phyloP scores from a whole-genome alignment of 352 stramenopile genomes.

The Achlya hypogyna region DNA sequence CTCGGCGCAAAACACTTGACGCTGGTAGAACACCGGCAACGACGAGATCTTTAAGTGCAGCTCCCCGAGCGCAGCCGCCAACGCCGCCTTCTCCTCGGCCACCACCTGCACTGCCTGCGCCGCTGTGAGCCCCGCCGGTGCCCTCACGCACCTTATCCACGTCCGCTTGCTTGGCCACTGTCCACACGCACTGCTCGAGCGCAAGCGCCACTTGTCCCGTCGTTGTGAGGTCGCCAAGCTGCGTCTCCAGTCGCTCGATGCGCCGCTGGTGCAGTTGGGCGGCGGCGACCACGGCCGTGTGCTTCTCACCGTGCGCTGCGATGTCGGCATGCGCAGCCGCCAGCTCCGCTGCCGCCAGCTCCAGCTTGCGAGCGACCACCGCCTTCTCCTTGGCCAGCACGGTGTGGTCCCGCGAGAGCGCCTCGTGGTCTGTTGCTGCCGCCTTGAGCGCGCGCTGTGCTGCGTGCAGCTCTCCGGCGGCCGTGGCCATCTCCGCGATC shows the following conservation, averaged over 20 bases:
- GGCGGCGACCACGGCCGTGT: constrained; percentile 31
- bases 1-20: constrained; percentile 72
- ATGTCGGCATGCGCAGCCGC: constrained; percentile 25
- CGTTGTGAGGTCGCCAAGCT: constrained; percentile 40
- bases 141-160: constrained; percentile 39
- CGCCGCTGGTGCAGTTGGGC: constrained; percentile 30
- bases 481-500: constrained; percentile 54
- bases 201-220: constrained; percentile 45
- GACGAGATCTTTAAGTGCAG: constrained; percentile 77
- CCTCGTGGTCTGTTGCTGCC: constrained; percentile 29
- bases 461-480: constrained; percentile 43
- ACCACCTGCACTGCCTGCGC: constrained; percentile 23
- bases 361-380: constrained; percentile 31
- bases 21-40: constrained; percentile 76
- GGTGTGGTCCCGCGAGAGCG: constrained; percentile 32
- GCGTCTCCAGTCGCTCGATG: constrained; percentile 42
- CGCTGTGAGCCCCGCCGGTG: no score
- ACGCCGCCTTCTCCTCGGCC: constrained; percentile 55
- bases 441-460: constrained; percentile 47
- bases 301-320: not conserved
- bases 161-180: constrained; percentile 43
- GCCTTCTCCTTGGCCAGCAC: constrained; percentile 37
- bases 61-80: constrained; percentile 60
- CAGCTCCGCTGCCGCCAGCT: constrained; percentile 26
- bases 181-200: constrained; percentile 42